phyloP scores from a whole-genome alignment of 176 grass and related monocot species.

The Neostapfia colusana region DNA sequence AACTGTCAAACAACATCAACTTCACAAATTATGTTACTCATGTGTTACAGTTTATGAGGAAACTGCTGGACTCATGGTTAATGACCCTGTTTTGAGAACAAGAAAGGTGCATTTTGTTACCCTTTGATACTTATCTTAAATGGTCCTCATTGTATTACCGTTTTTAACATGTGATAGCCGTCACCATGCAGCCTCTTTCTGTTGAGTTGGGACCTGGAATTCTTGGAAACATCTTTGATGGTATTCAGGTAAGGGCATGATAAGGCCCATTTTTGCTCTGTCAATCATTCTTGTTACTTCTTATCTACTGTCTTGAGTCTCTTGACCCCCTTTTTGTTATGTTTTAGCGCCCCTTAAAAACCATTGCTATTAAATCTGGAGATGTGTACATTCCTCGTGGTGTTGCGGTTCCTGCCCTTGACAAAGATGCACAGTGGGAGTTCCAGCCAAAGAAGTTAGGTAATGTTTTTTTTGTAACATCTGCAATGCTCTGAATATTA shows the following conservation, averaged over 20 bases:
- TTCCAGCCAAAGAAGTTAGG: conserved; percentile 70
- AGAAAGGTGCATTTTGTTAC: conserved; percentile 45
- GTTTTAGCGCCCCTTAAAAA: conserved; percentile 75
- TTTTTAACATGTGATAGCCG: conserved; percentile 18
- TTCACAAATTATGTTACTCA: background rate
- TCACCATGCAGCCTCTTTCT: conserved; percentile 71
- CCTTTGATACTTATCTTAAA: conserved; percentile 3
- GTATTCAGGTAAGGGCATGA: conserved; percentile 58
- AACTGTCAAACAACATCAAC: conserved; percentile 4
- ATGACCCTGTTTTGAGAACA: conserved; percentile 63
- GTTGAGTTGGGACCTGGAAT: conserved; percentile 90
- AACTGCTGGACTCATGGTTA: conserved; percentile 68
- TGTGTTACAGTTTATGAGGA: conserved; percentile 57
- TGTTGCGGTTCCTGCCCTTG: conserved; percentile 88
- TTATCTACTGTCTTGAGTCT: background rate
- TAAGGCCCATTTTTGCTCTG: background rate
- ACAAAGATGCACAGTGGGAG: conserved; percentile 81
- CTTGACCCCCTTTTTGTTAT: background rate
- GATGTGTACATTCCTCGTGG: conserved; percentile 97
- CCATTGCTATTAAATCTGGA: conserved; percentile 82
- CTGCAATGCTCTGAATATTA: background rate
- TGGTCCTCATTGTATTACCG: background rate
- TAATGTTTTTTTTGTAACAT: conserved; percentile 24
- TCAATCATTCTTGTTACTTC: background rate
- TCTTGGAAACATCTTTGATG: conserved; percentile 96